Conservation (phyloP, 2,329 filamentous ascomycete species). For the Grosmannia penicillata region DNA sequence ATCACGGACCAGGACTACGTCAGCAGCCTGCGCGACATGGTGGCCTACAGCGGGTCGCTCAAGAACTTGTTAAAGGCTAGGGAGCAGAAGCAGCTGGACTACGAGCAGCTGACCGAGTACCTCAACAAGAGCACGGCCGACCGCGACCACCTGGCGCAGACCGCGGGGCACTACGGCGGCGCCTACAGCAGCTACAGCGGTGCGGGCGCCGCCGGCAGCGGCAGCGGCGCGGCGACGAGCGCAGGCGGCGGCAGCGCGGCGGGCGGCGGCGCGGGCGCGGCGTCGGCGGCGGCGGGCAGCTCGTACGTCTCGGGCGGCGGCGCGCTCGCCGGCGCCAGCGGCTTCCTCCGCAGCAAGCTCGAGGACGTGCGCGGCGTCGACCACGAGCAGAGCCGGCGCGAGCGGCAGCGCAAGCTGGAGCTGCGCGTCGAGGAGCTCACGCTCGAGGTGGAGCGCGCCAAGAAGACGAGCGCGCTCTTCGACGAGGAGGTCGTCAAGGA, state of each 20-base stretch:
- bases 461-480: conserved; percentile 78
- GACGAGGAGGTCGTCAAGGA: conserved; percentile 93
- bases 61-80: conserved; percentile 82
- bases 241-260: neutral
- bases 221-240: neutral
- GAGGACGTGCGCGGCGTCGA: conserved; percentile 95
- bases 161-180: conserved; percentile 35
- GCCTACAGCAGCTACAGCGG: conserved; percentile 12
- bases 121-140: conserved; percentile 81
- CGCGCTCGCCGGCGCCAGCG: conserved; percentile 55
- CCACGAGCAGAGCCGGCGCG: conserved; percentile 79
- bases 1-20: conserved; percentile 94
- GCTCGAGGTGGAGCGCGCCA: conserved; percentile 73
- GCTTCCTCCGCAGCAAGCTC: conserved; percentile 84
- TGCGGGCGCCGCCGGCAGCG: conserved; percentile 8
- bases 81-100: conserved; percentile 96
- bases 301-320: conserved; percentile 8
- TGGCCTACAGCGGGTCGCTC: conserved; percentile 77
- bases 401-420: conserved; percentile 79
- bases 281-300: neutral
- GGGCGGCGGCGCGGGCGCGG: neutral
- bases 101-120: conserved; percentile 90
- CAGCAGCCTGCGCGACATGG: conserved; percentile 85
- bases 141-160: conserved; percentile 53
- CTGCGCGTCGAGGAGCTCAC: conserved; percentile 86